Base-by-base conservation (phyloP, 257 asterid species). In the Linderniella brevidens region DNA sequence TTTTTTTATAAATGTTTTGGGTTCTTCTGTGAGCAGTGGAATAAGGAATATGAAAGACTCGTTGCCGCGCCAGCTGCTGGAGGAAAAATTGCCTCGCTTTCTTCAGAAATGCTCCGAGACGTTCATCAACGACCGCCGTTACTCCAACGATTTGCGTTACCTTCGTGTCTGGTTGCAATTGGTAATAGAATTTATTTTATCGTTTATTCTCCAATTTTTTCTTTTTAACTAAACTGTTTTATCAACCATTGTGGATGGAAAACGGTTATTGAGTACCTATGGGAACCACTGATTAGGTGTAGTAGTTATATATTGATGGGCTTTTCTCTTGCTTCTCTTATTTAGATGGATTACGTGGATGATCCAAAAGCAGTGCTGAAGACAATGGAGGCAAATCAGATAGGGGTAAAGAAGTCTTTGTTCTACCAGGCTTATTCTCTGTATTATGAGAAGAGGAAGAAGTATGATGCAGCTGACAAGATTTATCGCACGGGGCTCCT, bases 381-480 rank as follows among this genome's bases (percentile, higher is more conserved):
- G 64, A 67, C 77, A 15, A 84, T 88, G 95, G 94, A 84, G 74
- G 58, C 3, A 46, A 80, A 78, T 44, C 60, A 58, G 16, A 72
- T 88, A 43, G 98, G 98, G 69, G 49, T 54, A 64, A 80, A 73
- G 52, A 88, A 61, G 68, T 69, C 95, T 10, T 51, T 80, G 58
- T 88, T 80, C 72, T 88, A 84, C 68, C 84, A 72, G 64, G 95
- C 95, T 4, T 80, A 76, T 66, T 92, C 98, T 32, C 92, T 88
- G 42, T 84, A 80, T 58, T 88, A 72, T 48, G 98, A 88, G 72
- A 88, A 88, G 79, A 48, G 51, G 71, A 88, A 76, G 71, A 88
- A 76, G 70, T 84, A 71, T 58, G 93, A 80, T 13, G 71, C 80
- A 3, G 93, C 97, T 35, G 92, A 88, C 60, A 80, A 62, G 70